Conservation (phyloP, 2,329 filamentous ascomycete genomes). For the Cordyceps militaris region DNA sequence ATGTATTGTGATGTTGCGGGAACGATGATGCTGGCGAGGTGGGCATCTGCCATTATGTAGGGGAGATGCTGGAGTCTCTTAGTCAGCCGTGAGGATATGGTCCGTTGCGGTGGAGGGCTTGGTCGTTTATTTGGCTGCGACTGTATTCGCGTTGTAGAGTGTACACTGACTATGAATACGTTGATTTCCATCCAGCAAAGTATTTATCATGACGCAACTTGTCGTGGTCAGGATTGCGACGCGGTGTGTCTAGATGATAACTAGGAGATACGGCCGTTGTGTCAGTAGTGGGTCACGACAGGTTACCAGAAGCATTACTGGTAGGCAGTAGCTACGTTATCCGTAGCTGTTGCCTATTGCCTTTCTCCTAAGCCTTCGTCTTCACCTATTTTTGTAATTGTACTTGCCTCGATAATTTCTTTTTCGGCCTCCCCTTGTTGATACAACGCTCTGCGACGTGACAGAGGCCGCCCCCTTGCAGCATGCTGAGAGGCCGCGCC, state of each 20-base stretch:
- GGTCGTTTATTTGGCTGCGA: neutral
- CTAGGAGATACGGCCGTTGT: neutral
- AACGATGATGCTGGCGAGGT: neutral
- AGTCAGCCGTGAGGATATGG: neutral
- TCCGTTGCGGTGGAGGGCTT: neutral
- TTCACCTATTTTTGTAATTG: too few relatives aligned
- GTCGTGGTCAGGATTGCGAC: neutral
- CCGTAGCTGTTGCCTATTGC: neutral
- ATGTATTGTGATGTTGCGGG: neutral
- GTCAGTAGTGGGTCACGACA: neutral
- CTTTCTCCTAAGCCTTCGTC: too few relatives aligned
- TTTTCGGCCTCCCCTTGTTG: neutral
- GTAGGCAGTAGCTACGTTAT: too few relatives aligned
- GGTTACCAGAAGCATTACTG: neutral
- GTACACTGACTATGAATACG: neutral
- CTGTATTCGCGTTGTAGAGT: neutral
- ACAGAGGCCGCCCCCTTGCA: neutral
- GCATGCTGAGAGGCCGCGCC: neutral
- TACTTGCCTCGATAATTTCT: too few relatives aligned
- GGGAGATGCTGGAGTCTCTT: neutral
- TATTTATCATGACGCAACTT: neutral
- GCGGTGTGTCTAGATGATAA: neutral
- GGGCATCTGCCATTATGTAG: neutral
- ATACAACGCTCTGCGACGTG: neutral
- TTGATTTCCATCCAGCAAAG: neutral